Base-by-base conservation (phyloP, 208 protist species). In the Willaertia magna region DNA sequence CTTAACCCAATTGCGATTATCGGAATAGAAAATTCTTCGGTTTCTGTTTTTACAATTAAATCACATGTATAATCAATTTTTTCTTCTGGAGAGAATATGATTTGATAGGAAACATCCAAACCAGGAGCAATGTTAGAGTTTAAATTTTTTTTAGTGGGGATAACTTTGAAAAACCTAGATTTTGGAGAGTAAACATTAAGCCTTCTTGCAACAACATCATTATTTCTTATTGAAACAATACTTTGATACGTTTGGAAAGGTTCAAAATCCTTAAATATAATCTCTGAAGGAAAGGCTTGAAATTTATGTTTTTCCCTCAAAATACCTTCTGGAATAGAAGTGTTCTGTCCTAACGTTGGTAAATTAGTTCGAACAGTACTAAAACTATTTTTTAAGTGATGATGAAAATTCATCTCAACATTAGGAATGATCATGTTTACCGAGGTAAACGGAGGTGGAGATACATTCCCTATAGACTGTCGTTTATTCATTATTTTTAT, bases 261-360 rank as follows among this genome's bases (percentile, higher is more conserved):
- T 49, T 79, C 75, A 79, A 49, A 79, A 79, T 79, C 75, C 30
- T 59, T 59, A 59, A 59, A 59, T n/a, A 59, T n/a, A n/a, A 59
- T 59, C 26, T 59, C 14, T n/a, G 9, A n/a, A n/a, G 51, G 51
- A 59, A 59, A 59, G 2, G 51, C 51, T n/a, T 59, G 51, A 20
- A 59, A 59, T n/a, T n/a, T n/a, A n/a, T n/a, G n/a, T n/a, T n/a
- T n/a, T n/a, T n/a, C n/a, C n/a, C n/a, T n/a, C n/a, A n/a, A n/a
- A n/a, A n/a, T n/a, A n/a, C n/a, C n/a, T n/a, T n/a, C n/a, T n/a
- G n/a, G n/a, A n/a, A n/a, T n/a, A n/a, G n/a, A n/a, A n/a, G n/a
- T n/a, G n/a, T n/a, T n/a, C n/a, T n/a, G n/a, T n/a, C n/a, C n/a
- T n/a, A n/a, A n/a, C n/a, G n/a, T n/a, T n/a, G n/a, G n/a, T n/a